Conservation (phyloP, 1,284 basidiomycete genomes). For the Cutaneotrichosporon cyanovorans region DNA sequence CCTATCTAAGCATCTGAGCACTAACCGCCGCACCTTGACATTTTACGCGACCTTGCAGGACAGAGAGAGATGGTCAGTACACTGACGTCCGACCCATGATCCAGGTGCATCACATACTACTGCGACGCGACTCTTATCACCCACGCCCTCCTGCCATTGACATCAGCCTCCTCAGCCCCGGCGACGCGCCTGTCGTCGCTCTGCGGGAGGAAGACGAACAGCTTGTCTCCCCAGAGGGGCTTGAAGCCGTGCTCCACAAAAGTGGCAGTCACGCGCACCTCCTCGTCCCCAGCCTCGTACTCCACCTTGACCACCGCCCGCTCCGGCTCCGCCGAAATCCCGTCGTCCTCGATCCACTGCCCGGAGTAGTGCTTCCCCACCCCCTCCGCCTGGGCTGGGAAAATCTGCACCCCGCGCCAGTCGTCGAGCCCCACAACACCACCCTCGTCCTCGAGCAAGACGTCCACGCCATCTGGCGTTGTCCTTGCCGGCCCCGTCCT, state of each 20-base stretch:
- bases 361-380: slow-evolving; percentile 21
- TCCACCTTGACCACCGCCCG: slow-evolving; percentile 34
- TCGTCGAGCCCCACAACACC: slow-evolving; percentile 45
- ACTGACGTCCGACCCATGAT: too few species aligned
- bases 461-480: slow-evolving; percentile 43
- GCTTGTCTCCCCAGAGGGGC: slow-evolving; percentile 40
- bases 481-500: slow-evolving; percentile 31
- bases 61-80: too few species aligned
- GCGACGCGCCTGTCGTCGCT: slow-evolving; percentile 30
- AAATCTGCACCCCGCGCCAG: slow-evolving; percentile 46
- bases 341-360: slow-evolving; percentile 47
- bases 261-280: slow-evolving; percentile 31
- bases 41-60: too few species aligned
- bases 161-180: slow-evolving; percentile 20
- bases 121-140: slow-evolving; percentile 5
- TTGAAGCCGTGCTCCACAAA: slow-evolving; percentile 39
- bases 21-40: too few species aligned
- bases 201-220: slow-evolving; percentile 41
- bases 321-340: slow-evolving; percentile 38
- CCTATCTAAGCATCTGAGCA: too few species aligned
- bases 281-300: slow-evolving; percentile 25
- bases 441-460: slow-evolving; percentile 40
- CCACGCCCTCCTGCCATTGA: slow-evolving; percentile 10
- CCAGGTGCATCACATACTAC: too few species aligned
- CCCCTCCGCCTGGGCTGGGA: slow-evolving; percentile 28